Conservation (phyloP, 306 rosid genomes). For the Rosa multiflora region DNA sequence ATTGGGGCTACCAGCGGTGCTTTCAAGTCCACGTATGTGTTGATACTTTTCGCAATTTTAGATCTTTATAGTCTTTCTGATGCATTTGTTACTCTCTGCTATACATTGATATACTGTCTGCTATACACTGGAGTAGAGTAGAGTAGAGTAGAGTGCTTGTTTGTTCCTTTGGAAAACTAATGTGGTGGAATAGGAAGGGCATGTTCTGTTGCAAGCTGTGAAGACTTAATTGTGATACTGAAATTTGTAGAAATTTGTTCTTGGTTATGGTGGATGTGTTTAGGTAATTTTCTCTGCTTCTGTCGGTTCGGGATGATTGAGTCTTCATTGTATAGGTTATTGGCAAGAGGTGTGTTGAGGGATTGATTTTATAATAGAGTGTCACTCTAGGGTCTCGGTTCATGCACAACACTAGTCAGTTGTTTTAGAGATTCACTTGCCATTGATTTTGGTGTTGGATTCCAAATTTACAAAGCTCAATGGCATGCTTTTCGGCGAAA, state of each 20-base stretch:
- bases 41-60: background rate
- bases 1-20: constrained; percentile 87
- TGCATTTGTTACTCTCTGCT: background rate
- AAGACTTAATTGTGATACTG: background rate
- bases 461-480: background rate
- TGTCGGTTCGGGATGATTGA: background rate
- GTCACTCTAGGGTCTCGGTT: background rate
- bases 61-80: background rate
- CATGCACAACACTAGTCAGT: background rate
- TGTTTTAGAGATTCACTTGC: background rate
- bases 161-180: background rate
- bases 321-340: background rate
- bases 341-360: background rate
- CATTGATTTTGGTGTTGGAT: background rate
- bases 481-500: background rate
- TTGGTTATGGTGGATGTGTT: background rate
- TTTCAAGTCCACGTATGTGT: constrained; percentile 84
- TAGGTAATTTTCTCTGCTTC: background rate
- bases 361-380: background rate
- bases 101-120: background rate
- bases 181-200: background rate
- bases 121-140: background rate
- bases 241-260: background rate
- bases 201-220: background rate
- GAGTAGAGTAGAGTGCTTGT: background rate